Evolutionary conservation across 2,329 filamentous ascomycete species (phyloP).

Genomic region (Neonectria sp.): DNA sequence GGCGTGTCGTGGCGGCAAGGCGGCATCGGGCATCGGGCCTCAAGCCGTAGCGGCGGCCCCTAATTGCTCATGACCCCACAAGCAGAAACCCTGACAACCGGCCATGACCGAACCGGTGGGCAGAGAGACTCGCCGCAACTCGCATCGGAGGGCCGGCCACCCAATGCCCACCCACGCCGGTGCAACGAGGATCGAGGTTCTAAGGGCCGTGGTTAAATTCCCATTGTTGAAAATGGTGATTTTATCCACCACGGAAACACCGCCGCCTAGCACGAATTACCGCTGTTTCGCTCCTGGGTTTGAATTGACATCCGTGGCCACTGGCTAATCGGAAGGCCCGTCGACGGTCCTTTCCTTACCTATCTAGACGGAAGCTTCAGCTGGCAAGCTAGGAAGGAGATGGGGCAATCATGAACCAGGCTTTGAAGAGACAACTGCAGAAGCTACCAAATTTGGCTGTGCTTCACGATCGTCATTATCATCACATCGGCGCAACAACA

Average conservation of each 20-base stretch:
- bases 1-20: background rate
- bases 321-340: background rate
- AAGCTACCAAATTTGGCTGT: conserved; percentile 12
- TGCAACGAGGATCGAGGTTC: conserved; percentile 43
- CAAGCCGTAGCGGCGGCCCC: background rate
- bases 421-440: background rate
- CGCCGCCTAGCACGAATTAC: background rate
- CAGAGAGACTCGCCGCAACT: conserved; percentile 28
- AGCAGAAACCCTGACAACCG: conserved; percentile 15
- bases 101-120: conserved; percentile 30
- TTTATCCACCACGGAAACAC: conserved; percentile 23
- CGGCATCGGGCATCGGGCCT: background rate
- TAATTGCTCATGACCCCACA: background rate
- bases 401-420: no score
- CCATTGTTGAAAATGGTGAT: conserved; percentile 41
- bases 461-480: conserved; percentile 13
- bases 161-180: conserved; percentile 27
- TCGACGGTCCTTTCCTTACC: background rate
- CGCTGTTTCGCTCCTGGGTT: conserved; percentile 7
- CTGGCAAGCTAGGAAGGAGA: background rate
- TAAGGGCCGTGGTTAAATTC: conserved; percentile 38
- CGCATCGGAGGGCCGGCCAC: conserved; percentile 32
- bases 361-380: background rate
- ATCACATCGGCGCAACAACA: conserved; percentile 10
- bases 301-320: conserved; percentile 1